Base-by-base conservation (phyloP, 1,284 basidiomycete genomes). In the Cryptococcus neoformans region DNA sequence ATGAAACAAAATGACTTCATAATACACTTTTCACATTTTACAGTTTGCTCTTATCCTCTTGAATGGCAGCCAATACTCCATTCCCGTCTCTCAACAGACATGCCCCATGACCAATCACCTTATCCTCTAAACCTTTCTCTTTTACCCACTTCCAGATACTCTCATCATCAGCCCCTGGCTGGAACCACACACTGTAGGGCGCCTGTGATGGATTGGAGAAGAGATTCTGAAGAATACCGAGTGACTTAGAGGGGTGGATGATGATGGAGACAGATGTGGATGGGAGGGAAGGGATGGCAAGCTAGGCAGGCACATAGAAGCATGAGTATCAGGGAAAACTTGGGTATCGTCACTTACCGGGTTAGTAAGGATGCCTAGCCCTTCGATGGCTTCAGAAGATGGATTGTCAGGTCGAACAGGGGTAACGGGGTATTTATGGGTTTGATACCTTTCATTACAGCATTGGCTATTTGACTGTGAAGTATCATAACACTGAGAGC, bases 221-320 rank as follows among this genome's bases (percentile, higher is more conserved):
- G 28, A 70, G 56, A 28, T 57, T 54, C 64, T 74, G 49, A 45
- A 76, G 67, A 51, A 77, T 65, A 3, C 53, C 45, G 16, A 72
- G 51, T 21, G 65, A 68, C 40, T 86, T 85, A 77, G 84, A 84
- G 21, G 87, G 82, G 50, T 86, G 84, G 5, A 90, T 91, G 68
- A 93, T 83, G 60, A 92, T 83, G 64, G 87, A 89, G 58, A 93
- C 80, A 9, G 87, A 87, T 0, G 90, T 93, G 60, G 85, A 78
- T 2, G 80, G 70, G 2, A 90, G 87, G 44, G 78, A 78, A 14
- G 82, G 70, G n/a, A 92, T 82, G 40, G 85, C 81, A 5, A 79
- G 70, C 60, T 92, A 79, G 28, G 28, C 28, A 4, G 28, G 28
- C 4, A 28, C 28, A 28, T 2, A 80, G 74, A 54, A 28, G 28